phyloP scores from a whole-genome alignment of 495 filamentous ascomycete genomes.

The Aspergillus panamensis region DNA sequence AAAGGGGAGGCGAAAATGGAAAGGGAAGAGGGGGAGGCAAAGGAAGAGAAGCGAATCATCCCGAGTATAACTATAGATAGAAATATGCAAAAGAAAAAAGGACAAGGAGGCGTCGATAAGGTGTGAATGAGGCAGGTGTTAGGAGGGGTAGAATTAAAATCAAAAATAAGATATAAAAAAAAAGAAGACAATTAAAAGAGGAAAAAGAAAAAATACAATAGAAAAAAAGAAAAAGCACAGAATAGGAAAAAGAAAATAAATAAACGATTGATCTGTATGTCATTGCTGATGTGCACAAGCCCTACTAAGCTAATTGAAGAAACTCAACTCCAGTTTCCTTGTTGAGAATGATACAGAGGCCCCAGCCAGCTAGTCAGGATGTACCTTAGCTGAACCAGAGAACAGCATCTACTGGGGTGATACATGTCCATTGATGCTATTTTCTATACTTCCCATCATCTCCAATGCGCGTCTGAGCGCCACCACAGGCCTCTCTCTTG shows the following conservation, averaged over 20 bases:
- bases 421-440: slow-evolving; percentile 30
- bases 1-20: slow-evolving; percentile 5
- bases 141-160: too few species aligned
- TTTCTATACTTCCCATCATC: slow-evolving; percentile 15
- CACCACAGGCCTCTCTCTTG: slow-evolving; percentile 14
- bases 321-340: slow-evolving; percentile 19
- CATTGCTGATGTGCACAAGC: slow-evolving; percentile 14
- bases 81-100: neutral
- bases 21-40: slow-evolving; percentile 3
- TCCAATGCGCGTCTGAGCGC: slow-evolving; percentile 22
- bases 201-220: slow-evolving; percentile 9
- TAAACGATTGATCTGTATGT: slow-evolving; percentile 25
- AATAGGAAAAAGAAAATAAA: slow-evolving; percentile 11
- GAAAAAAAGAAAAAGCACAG: slow-evolving; percentile 5
- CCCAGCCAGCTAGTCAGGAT: slow-evolving; percentile 21
- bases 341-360: slow-evolving; percentile 26
- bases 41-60: neutral
- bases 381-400: slow-evolving; percentile 4
- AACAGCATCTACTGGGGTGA: slow-evolving; percentile 20
- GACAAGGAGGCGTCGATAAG: neutral
- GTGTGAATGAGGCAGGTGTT: neutral
- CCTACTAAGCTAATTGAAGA: slow-evolving; percentile 4
- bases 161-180: neutral
- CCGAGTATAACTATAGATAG: neutral
- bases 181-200: slow-evolving; percentile 1